Base-by-base conservation (phyloP, 768 basidiomycete genomes). In the Exidia glandulosa region DNA sequence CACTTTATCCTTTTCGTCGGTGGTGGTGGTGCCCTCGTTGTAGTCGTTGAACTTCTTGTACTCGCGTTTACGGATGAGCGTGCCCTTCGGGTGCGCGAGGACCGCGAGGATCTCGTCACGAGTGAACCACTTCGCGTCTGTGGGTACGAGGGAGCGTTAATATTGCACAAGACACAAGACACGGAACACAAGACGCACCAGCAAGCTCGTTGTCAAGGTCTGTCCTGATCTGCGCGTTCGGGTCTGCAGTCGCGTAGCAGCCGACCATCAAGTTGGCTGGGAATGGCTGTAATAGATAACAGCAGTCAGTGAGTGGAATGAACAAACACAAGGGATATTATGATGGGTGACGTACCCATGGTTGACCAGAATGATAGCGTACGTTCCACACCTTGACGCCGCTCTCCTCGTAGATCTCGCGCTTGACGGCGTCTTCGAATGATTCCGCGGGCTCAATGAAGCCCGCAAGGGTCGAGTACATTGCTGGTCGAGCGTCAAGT, bases 151-250 rank as follows among this genome's bases (percentile, higher is more conserved):
- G 55, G 30, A 57, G 56, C 37, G 31, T 19, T 27, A 47, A 33
- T 9, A 25, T n/a, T 25, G 0, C 1, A 32, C 32, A 56, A 6
- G 13, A 48, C 25, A 32, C 29, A 16, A 54, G 6, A 14, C 13
- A 30, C 2, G n/a, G 27, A 7, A 25, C 19, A 29, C 4, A 37
- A 3, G 31, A 64, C 81, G 56, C 62, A 88, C 93, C 91, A 67
- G 86, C 85, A n/a, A 99, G 81, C 74, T 99, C 95, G 65, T 95
- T 95, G 68, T 97, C 95, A 2, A 99, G 80, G 69, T 97, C 94
- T 7, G 78, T 75, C 16, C 92, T 82, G 60, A 97, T 87, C 5
- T 82, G 80, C 66, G 92, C 77, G 3, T 80, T 76, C 1, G 85
- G 76, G 74, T 86, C 89, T 9, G 82, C 94, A 47, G 81, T 79